Conservation (phyloP, 768 basidiomycete genomes). For the Udeniomyces megalosporus region DNA sequence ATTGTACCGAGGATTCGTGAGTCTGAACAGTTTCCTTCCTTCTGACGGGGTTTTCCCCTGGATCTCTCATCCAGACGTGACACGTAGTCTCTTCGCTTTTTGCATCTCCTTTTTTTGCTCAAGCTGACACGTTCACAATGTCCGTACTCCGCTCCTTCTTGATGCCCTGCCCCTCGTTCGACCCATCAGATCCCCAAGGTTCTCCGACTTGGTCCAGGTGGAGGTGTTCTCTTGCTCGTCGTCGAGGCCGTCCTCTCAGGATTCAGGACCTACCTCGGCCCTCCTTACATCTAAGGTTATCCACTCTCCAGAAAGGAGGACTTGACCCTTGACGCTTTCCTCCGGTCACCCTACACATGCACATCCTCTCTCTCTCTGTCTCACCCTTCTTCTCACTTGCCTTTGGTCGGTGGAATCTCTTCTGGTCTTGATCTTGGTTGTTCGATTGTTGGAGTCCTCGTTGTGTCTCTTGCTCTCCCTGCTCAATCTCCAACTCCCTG, state of each 20-base stretch:
- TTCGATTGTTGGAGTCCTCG: no score
- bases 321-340: no score
- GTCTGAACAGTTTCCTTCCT: background rate
- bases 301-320: no score
- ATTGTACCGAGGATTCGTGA: conserved; percentile 80
- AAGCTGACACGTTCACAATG: background rate
- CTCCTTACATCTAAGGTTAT: conserved; percentile 23
- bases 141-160: background rate
- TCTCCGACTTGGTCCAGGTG: conserved; percentile 82
- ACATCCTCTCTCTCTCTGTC: no score
- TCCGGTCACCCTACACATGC: no score
- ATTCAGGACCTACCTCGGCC: conserved; percentile 26
- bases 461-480: no score
- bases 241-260: conserved; percentile 28
- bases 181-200: conserved; percentile 54
- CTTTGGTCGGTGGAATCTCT: no score
- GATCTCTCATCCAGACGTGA: background rate
- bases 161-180: no score
- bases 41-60: background rate
- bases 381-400: no score
- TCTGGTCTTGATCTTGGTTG: no score
- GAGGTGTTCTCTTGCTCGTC: conserved; percentile 69
- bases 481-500: no score
- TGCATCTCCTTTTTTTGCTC: background rate
- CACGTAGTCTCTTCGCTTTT: no score